Conservation (phyloP, 169 alveolate genomes). For the Perkinsus olseni region DNA sequence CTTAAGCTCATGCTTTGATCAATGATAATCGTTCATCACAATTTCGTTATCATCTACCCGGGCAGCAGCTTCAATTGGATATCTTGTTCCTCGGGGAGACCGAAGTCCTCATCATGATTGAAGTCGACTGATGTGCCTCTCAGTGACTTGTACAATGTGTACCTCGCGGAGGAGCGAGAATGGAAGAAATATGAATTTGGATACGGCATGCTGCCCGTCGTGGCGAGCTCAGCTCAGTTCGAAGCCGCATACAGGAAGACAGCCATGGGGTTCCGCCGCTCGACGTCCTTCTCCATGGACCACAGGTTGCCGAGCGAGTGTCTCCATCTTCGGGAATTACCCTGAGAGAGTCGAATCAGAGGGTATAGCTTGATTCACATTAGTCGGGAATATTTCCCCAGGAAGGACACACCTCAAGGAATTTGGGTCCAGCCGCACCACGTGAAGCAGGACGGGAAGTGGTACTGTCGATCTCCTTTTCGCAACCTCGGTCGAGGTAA, state of each 20-base stretch:
- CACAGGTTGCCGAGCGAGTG: background rate
- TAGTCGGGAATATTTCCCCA: too few relatives aligned
- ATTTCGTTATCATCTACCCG: background rate
- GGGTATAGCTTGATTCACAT: too few relatives aligned
- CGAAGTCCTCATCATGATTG: background rate
- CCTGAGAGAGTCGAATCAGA: background rate
- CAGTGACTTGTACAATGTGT: background rate
- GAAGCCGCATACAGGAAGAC: background rate
- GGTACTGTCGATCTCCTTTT: background rate
- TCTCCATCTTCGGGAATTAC: background rate
- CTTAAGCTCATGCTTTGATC: too few relatives aligned
- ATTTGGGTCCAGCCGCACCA: too few relatives aligned
- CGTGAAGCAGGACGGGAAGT: too few relatives aligned
- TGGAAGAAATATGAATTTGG: background rate
- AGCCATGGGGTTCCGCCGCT: background rate
- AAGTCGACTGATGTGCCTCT: background rate
- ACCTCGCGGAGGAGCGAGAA: background rate
- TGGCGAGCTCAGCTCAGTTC: background rate
- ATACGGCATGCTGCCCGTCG: too few relatives aligned
- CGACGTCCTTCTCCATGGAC: background rate
- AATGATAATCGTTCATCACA: too few relatives aligned
- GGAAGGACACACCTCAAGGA: background rate
- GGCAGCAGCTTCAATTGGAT: background rate
- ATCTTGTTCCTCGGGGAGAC: background rate
- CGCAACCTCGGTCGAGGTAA: background rate